A percentile compares a stretch with the other conserved stretches of the same genome.
Evolutionary conservation across 2,329 filamentous ascomycete species (phyloP).

Genomic region (Drechmeria coniospora): DNA sequence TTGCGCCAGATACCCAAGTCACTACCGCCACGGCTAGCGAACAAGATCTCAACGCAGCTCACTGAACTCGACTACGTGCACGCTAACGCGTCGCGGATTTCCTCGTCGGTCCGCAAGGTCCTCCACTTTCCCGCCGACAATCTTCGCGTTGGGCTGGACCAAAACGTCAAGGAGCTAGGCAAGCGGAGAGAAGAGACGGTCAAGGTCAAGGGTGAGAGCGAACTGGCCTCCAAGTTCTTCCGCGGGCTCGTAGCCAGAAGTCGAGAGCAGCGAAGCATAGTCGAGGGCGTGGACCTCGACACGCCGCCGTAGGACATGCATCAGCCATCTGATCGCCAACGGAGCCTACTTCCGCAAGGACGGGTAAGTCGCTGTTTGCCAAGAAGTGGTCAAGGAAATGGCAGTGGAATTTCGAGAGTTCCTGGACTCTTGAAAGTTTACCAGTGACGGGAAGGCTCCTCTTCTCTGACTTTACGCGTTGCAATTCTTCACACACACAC

Average conservation of each 20-base stretch:
- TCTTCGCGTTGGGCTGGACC: slow-evolving; percentile 67
- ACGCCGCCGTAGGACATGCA: slow-evolving; percentile 26
- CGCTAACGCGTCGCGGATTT: slow-evolving; percentile 70
- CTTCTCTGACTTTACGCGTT: too few species aligned
- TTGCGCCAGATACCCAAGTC: slow-evolving; percentile 79
- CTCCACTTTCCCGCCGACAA: slow-evolving; percentile 78
- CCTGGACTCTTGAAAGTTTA: too few species aligned
- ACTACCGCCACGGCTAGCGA: slow-evolving; percentile 68
- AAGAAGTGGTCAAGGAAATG: too few species aligned
- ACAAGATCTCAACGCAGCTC: slow-evolving; percentile 72
- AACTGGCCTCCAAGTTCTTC: slow-evolving; percentile 83
- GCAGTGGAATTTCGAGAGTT: too few species aligned
- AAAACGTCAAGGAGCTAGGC: slow-evolving; percentile 71
- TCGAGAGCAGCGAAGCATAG: slow-evolving; percentile 31
- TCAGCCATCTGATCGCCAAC: too few species aligned
- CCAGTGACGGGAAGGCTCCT: too few species aligned
- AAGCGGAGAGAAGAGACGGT: slow-evolving; percentile 65
- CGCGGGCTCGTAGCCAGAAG: slow-evolving; percentile 61
- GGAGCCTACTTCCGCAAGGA: too few species aligned
- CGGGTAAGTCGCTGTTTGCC: too few species aligned
- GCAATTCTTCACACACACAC: too few species aligned
- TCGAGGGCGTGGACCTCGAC: slow-evolving; percentile 40
- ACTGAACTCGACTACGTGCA: slow-evolving; percentile 83
- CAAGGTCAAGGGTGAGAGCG: slow-evolving; percentile 69
- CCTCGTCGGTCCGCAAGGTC: slow-evolving; percentile 72